Conservation (phyloP, 2,329 filamentous ascomycete species). For the Arthrobotrys megalospora region DNA sequence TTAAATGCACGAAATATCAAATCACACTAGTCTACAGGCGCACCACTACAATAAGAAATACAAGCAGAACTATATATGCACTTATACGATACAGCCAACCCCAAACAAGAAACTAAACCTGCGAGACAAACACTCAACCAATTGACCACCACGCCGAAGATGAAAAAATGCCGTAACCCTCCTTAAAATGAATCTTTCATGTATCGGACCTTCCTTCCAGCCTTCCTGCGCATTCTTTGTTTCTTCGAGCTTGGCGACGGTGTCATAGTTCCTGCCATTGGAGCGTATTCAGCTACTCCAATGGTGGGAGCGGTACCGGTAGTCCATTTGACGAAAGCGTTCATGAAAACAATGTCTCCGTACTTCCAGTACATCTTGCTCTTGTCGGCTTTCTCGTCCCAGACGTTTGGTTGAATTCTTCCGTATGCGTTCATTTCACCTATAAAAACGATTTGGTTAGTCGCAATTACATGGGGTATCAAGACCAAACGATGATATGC, state of each 20-base stretch:
- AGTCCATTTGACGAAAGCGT: constrained; percentile 54
- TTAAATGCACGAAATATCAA: too few relatives aligned
- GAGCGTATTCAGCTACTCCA: constrained; percentile 19
- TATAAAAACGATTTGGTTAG: constrained; percentile 1
- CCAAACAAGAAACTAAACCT: too few relatives aligned
- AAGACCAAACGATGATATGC: too few relatives aligned
- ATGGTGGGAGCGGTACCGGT: constrained; percentile 7
- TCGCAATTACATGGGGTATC: neutral
- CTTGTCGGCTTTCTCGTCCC: neutral
- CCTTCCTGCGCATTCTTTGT: neutral
- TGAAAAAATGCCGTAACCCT: too few relatives aligned
- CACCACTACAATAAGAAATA: too few relatives aligned
- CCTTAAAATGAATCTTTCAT: neutral
- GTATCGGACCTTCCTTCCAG: neutral
- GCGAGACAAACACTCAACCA: too few relatives aligned
- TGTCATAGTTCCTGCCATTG: constrained; percentile 5
- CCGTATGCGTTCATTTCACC: constrained; percentile 42
- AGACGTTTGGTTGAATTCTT: constrained; percentile 44
- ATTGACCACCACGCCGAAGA: too few relatives aligned
- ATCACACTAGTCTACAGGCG: too few relatives aligned
- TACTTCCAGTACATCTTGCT: constrained; percentile 44
- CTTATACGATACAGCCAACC: too few relatives aligned
- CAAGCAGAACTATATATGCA: too few relatives aligned
- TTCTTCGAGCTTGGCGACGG: neutral
- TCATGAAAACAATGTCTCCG: constrained; percentile 46